Base-by-base conservation (phyloP, 805 yeast species). In the Metschnikowia lunata region DNA sequence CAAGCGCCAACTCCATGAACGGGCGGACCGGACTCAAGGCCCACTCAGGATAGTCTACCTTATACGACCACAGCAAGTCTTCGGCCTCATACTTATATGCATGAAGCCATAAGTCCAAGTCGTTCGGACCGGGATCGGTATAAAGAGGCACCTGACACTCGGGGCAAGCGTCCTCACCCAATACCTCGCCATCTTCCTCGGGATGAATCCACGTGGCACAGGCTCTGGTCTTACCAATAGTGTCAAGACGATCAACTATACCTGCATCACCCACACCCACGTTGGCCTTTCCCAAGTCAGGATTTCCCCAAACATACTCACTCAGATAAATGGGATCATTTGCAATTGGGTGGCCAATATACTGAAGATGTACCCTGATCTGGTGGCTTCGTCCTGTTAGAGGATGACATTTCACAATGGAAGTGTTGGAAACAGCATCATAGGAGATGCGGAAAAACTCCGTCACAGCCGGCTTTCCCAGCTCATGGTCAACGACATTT, bases 331-430 rank as follows among this genome's bases (percentile, higher is more conserved):
- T 73, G 0, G 97, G 97, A 62, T 91, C 99, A 60, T 91, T 90
- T 3, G 86, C 88, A 37, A 91, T 91, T 0, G 98, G 97, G 58
- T 71, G 76, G 0, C 97, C 97, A n/a, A 93, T 55, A 52, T 74
- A 84, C 63, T 90, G 97, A 45, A 93, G 66, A 67, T 93, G 99
- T 1, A 93, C 96, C 48, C 99, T 71, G 40, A 93, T 89, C 61
- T 91, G 99, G 62, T 91, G 99, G 0, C 97, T 88, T 58, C 99
- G 74, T 0, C 99, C 99, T 0, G 99, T 91, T 13, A 76, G 66
- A 1, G 99, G 99, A 51, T 71, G 76, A 63, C 98, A 91, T 48
- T 80, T 72, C 3, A 93, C 96, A 26, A 93, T 73, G 43, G 88
- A 79, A 7, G 81, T 73, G 34, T 73, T 58, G 1, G 85, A 78